A percentile compares a stretch with the other conserved stretches of the same genome.
Evolutionary conservation across 345 rosid species (phyloP).

Genomic region (Arabidopsis arenosa): DNA sequence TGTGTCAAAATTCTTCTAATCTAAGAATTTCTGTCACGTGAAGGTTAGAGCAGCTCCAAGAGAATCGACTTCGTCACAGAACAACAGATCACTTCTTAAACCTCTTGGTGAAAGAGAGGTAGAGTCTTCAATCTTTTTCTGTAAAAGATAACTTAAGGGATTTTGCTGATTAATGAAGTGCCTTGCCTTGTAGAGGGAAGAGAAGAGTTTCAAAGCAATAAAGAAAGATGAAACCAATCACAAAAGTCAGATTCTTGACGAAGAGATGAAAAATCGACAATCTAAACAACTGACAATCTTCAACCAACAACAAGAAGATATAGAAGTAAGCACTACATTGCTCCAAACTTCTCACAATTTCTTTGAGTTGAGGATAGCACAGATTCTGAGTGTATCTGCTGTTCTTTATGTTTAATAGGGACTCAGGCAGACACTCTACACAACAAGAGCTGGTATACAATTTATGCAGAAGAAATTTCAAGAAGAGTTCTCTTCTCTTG

Average conservation of each 20-base stretch:
- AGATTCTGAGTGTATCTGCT: conserved; percentile 19
- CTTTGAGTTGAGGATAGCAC: conserved; percentile 9
- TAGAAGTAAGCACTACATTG: conserved; percentile 53
- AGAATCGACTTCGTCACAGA: conserved; percentile 51
- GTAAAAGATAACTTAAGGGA: not conserved
- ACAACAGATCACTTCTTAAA: conserved; percentile 54
- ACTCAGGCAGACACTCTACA: conserved; percentile 62
- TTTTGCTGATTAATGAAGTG: conserved; percentile 26
- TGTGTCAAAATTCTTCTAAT: conserved; percentile 22
- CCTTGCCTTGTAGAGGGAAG: conserved; percentile 63
- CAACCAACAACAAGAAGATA: conserved; percentile 76
- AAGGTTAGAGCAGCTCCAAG: conserved; percentile 58
- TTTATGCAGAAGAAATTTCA: conserved; percentile 81
- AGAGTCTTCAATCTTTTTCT: conserved; percentile 29
- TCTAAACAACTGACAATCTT: conserved; percentile 63
- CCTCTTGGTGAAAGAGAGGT: conserved; percentile 65
- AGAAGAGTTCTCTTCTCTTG: conserved; percentile 82
- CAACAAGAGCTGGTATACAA: conserved; percentile 92
- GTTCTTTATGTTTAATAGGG: conserved; percentile 54
- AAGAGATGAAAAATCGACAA: conserved; percentile 55
- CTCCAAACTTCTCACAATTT: not conserved
- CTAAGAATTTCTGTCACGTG: conserved; percentile 35
- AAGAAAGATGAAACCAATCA: conserved; percentile 58
- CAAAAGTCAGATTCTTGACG: conserved; percentile 48
- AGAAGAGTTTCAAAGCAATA: conserved; percentile 50